phyloP scores from a whole-genome alignment of 2,329 filamentous ascomycete genomes.

The Neopestalotiopsis clavispora region DNA sequence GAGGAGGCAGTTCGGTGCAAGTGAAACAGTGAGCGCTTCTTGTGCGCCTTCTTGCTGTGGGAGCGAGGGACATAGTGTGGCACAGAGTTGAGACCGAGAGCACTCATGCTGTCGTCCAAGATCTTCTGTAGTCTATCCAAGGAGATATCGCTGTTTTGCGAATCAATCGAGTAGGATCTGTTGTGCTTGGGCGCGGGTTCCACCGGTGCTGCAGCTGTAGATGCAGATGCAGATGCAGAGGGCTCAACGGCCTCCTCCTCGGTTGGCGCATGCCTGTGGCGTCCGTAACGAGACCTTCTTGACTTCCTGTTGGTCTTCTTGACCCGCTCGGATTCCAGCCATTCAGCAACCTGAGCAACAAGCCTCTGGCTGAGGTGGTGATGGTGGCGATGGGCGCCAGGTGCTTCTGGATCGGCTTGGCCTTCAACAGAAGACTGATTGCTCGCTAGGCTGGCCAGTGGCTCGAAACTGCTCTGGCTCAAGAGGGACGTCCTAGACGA shows the following conservation, averaged over 20 bases:
- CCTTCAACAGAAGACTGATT: conserved; percentile 31
- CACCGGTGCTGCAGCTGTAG: conserved; percentile 14
- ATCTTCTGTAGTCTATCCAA: conserved; percentile 84
- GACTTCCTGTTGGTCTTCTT: conserved; percentile 65
- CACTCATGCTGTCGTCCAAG: conserved; percentile 67
- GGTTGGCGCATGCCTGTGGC: conserved; percentile 44
- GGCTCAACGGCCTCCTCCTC: conserved; percentile 30
- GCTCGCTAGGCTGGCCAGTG: conserved; percentile 28
- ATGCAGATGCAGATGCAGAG: conserved; percentile 25
- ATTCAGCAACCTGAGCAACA: conserved; percentile 77
- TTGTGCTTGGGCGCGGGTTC: conserved; percentile 23
- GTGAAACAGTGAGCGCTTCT: conserved; percentile 37
- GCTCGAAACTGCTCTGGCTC: conserved; percentile 43
- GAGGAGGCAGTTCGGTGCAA: conserved; percentile 66
- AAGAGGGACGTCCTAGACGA: conserved; percentile 52
- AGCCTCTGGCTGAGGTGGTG: conserved; percentile 56
- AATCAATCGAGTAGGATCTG: conserved; percentile 62
- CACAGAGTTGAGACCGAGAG: conserved; percentile 53
- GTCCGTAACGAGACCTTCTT: conserved; percentile 45
- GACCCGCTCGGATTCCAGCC: conserved; percentile 80
- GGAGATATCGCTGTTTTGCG: conserved; percentile 72
- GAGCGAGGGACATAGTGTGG: conserved; percentile 49
- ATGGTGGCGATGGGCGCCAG: conserved; percentile 39
- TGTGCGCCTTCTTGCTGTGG: conserved; percentile 46
- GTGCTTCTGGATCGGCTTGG: conserved; percentile 31